phyloP scores from a whole-genome alignment of 164 flowering plant species.

The Annona squamosa region DNA sequence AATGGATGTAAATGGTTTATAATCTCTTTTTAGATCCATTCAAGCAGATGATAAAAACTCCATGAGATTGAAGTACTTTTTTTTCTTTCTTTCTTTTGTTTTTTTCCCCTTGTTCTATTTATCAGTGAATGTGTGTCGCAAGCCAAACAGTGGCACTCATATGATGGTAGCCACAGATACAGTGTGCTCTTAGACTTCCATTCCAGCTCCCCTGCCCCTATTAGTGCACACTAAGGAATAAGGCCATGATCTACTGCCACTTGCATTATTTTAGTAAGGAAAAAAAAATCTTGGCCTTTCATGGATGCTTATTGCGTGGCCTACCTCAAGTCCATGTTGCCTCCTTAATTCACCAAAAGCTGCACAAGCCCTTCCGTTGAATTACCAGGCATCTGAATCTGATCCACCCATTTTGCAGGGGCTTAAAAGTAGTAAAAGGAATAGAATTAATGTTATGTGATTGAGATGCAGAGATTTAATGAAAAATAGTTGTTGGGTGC shows the following conservation, averaged over 20 bases:
- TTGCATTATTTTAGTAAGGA: neutral
- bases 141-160: neutral
- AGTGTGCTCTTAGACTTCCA: neutral
- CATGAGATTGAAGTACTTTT: neutral
- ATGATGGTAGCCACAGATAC: neutral
- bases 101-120: neutral
- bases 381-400: neutral
- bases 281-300: neutral
- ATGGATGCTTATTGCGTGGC: slow-evolving; percentile 1
- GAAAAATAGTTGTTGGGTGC: too few relatives aligned
- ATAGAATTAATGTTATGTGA: too few relatives aligned
- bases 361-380: slow-evolving; percentile 1
- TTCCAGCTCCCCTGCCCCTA: neutral
- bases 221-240: neutral
- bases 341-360: slow-evolving; percentile 5
- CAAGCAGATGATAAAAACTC: too few relatives aligned
- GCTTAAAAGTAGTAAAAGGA: too few relatives aligned
- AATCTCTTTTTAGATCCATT: too few relatives aligned
- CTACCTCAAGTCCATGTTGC: too few relatives aligned
- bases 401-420: too few relatives aligned
- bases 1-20: too few relatives aligned
- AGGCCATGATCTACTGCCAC: neutral
- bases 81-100: neutral
- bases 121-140: too few relatives aligned
- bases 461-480: too few relatives aligned